Evolutionary conservation across 176 grass and related monocot species (phyloP).

Genomic region (Musa beccarii): DNA sequence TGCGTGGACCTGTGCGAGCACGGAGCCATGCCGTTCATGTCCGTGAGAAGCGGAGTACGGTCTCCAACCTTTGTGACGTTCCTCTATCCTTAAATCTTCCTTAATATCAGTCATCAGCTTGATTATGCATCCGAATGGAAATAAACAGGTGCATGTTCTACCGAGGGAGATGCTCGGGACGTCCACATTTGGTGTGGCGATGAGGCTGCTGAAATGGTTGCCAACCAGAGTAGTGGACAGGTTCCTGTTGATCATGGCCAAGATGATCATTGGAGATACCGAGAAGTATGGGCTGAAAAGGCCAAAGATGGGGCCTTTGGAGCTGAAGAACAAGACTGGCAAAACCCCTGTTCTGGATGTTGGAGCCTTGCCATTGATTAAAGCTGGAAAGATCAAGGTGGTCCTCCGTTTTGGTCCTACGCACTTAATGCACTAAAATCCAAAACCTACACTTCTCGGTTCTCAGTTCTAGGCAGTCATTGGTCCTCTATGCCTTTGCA

Average conservation of each 20-base stretch:
- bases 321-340: conserved; percentile 65
- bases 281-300: conserved; percentile 68
- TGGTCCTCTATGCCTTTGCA: conserved; percentile 5
- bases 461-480: too few species aligned
- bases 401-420: too few species aligned
- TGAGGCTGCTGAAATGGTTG: conserved; percentile 64
- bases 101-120: not conserved
- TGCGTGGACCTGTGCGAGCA: conserved; percentile 77
- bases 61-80: not conserved
- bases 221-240: conserved; percentile 64
- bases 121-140: not conserved
- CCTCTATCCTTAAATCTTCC: not conserved
- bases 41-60: conserved; percentile 76
- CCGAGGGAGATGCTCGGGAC: conserved; percentile 77
- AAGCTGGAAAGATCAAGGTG: conserved; percentile 77
- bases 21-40: conserved; percentile 83
- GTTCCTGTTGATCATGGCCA: conserved; percentile 47
- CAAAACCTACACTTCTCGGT: too few species aligned
- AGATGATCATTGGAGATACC: conserved; percentile 52
- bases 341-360: conserved; percentile 93
- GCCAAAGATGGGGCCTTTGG: conserved; percentile 79
- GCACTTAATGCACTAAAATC: too few species aligned
- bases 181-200: conserved; percentile 63
- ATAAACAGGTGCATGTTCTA: conserved; percentile 67
- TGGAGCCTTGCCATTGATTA: conserved; percentile 75